These are phyloP conservation scores for Fusarium sarcochroum DNA, from an alignment of 2,329 filamentous ascomycete genomes.

Conservation along the genomic window DNA sequence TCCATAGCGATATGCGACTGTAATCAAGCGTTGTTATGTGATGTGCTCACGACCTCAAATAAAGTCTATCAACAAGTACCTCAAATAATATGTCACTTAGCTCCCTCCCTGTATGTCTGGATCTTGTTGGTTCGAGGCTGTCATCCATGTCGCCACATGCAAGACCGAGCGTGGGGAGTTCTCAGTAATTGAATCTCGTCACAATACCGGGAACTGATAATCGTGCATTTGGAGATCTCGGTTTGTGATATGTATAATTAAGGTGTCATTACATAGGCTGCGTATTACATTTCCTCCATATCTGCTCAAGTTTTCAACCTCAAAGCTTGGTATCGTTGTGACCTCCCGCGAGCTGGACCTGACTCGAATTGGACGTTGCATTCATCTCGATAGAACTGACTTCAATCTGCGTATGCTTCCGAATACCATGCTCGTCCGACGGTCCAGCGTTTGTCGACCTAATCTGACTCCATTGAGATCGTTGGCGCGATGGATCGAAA, in stretches of 20 bases:
- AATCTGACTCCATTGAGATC: slow-evolving; percentile 12
- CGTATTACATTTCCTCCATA: background rate
- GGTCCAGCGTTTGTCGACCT: background rate
- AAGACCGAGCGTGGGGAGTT: background rate
- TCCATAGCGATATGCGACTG: too few species aligned
- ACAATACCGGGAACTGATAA: background rate
- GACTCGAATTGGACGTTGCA: background rate
- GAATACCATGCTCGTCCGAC: background rate
- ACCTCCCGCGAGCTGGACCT: background rate
- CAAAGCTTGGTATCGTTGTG: background rate
- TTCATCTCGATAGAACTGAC: slow-evolving; percentile 6
- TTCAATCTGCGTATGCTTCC: background rate
- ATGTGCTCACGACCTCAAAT: too few species aligned
- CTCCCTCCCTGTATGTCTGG: too few species aligned
- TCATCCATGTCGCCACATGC: too few species aligned
- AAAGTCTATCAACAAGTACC: too few species aligned
- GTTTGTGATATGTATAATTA: background rate
- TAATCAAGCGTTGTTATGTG: too few species aligned
- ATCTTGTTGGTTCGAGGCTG: background rate
- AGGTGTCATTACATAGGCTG: background rate
- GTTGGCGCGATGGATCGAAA: background rate
- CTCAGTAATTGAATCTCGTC: background rate
- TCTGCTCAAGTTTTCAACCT: background rate
- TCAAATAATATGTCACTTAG: too few species aligned
- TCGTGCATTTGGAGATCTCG: background rate